Conservation (phyloP, 768 basidiomycete genomes). For the Cystobasidium onofrii region DNA sequence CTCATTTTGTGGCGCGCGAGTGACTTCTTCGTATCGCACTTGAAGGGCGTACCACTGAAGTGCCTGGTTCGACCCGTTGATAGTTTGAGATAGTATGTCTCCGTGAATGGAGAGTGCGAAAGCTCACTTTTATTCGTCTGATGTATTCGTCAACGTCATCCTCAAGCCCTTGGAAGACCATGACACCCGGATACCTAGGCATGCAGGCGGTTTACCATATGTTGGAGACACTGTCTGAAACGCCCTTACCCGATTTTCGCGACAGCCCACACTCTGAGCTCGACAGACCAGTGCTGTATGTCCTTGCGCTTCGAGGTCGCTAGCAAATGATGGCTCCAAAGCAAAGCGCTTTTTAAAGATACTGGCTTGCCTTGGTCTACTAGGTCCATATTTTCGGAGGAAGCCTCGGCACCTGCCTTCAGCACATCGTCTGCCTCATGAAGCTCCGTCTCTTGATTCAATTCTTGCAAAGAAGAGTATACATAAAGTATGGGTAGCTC, state of each 20-base stretch:
- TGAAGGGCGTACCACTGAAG: conserved; percentile 40
- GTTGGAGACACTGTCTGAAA: too few species aligned
- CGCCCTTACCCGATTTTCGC: conserved; percentile 35
- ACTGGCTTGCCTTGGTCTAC: neutral
- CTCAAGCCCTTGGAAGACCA: conserved; percentile 33
- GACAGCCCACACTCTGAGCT: conserved; percentile 33
- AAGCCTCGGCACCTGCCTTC: too few species aligned
- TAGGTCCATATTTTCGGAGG: neutral
- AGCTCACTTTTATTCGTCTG: conserved; percentile 34
- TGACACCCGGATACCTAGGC: conserved; percentile 37
- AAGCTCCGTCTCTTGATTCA: neutral
- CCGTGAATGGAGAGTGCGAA: neutral
- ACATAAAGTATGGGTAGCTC: neutral
- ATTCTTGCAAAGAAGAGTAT: neutral
- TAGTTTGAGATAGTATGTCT: too few species aligned
- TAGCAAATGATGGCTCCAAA: conserved; percentile 39
- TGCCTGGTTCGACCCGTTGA: conserved; percentile 26
- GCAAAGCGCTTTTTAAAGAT: conserved; percentile 4
- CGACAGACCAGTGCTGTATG: conserved; percentile 35
- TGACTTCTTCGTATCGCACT: conserved; percentile 36
- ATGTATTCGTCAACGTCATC: conserved; percentile 36
- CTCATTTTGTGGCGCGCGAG: neutral
- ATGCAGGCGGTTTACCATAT: too few species aligned
- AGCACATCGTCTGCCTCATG: neutral
- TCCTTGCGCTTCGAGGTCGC: conserved; percentile 40